These are phyloP conservation scores for Nitzschia sp. DNA, from an alignment of 108 stramenopile species.

Conservation along the genomic window DNA sequence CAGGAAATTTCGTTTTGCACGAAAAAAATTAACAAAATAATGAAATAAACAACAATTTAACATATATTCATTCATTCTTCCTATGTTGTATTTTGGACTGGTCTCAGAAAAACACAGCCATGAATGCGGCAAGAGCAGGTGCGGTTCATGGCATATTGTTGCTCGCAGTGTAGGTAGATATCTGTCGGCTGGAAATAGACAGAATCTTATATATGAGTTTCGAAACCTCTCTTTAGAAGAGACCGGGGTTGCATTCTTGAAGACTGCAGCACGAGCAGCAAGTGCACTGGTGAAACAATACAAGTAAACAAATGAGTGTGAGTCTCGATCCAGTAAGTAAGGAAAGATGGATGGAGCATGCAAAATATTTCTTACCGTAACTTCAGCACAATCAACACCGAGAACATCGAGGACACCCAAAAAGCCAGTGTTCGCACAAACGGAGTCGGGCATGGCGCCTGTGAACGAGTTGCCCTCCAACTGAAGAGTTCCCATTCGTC, in stretches of 20 bases:
- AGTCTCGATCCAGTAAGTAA: slow-evolving; percentile 2
- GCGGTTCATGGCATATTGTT: too few species aligned
- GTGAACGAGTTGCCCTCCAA: slow-evolving; percentile 36
- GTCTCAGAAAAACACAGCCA: too few species aligned
- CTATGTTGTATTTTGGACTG: too few species aligned
- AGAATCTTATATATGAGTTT: background rate
- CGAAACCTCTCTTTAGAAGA: background rate
- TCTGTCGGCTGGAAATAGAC: background rate
- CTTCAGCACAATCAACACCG: slow-evolving; percentile 28
- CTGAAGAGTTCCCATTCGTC: slow-evolving; percentile 37
- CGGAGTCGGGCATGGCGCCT: slow-evolving; percentile 33
- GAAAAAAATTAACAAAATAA: too few species aligned
- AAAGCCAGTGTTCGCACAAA: slow-evolving; percentile 10
- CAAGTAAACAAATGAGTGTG: background rate
- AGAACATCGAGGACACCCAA: slow-evolving; percentile 16
- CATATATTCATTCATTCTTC: too few species aligned
- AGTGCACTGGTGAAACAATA: slow-evolving; percentile 2
- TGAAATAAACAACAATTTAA: too few species aligned
- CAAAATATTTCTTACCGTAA: slow-evolving; percentile 12
- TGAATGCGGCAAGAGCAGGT: too few species aligned
- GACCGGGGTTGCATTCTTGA: slow-evolving; percentile 13
- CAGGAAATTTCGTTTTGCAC: too few species aligned
- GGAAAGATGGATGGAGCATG: slow-evolving; percentile 2
- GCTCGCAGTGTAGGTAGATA: too few species aligned
- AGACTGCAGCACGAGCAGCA: slow-evolving; percentile 33